Percentiles rank a stretch among this genome's conserved stretches.
phyloP scores from a whole-genome alignment of 495 filamentous ascomycete species.

The Penicillium desertorum region DNA sequence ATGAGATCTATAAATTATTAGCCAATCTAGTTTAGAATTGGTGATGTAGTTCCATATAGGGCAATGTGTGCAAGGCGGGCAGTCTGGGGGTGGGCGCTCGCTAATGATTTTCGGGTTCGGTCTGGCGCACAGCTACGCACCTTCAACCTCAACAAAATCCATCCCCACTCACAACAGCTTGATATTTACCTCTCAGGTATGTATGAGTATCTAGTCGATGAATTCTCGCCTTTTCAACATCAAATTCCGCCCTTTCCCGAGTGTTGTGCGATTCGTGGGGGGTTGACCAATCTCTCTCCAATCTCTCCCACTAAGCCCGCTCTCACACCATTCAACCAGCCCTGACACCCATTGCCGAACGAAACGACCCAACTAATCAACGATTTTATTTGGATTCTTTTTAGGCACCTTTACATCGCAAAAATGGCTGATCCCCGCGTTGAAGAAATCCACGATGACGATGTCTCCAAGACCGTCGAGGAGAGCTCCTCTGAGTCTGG shows the following conservation, averaged over 20 bases:
- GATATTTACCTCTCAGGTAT: conserved; percentile 42
- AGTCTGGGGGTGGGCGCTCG: conserved; percentile 44
- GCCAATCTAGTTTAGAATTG: conserved; percentile 4
- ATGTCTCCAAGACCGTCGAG: conserved; percentile 72
- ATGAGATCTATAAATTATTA: conserved; percentile 1
- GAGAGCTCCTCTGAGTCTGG: conserved; percentile 75
- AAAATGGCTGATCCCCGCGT: conserved; percentile 95
- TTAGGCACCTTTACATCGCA: conserved; percentile 44
- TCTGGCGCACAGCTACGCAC: conserved; percentile 48
- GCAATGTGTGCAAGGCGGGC: conserved; percentile 29
- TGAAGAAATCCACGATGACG: conserved; percentile 94
- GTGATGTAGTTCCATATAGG: conserved; percentile 21
- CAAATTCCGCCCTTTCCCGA: conserved; percentile 30
- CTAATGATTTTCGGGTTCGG: conserved; percentile 51
- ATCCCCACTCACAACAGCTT: conserved; percentile 39
- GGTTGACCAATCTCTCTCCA: conserved; percentile 11
- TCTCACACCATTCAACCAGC: conserved; percentile 16
- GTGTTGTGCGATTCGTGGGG: conserved; percentile 33
- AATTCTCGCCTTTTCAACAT: conserved; percentile 25
- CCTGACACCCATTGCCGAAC: conserved; percentile 11
- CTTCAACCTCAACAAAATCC: conserved; percentile 45
- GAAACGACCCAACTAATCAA: conserved; percentile 10
- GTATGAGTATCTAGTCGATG: conserved; percentile 26
- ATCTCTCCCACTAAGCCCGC: conserved; percentile 23
- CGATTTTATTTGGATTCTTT: conserved; percentile 20